These are phyloP conservation scores for Penicillium corylophilum DNA, from an alignment of 2,329 filamentous ascomycete species.

Conservation along the genomic window DNA sequence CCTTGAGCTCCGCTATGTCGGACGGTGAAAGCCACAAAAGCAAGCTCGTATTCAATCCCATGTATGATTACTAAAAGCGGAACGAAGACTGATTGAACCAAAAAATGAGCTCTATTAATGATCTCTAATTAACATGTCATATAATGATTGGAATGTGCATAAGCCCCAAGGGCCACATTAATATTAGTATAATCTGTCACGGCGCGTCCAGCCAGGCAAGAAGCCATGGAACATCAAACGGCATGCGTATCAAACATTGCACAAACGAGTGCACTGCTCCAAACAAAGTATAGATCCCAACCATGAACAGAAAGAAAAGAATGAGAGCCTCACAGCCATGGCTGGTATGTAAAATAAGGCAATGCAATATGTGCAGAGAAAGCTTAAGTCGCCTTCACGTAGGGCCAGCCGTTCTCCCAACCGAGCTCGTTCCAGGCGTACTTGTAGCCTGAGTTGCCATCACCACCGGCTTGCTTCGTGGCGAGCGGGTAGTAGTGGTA, in stretches of 20 bases:
- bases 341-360: conserved; percentile 11
- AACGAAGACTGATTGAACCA: not conserved
- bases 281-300: conserved; percentile 18
- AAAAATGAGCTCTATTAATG: not conserved
- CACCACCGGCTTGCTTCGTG: conserved; percentile 52
- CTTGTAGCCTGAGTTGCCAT: conserved; percentile 34
- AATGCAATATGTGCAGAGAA: conserved; percentile 1
- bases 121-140: not conserved
- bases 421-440: conserved; percentile 51
- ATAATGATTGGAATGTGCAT: conserved; percentile 10
- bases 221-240: not conserved
- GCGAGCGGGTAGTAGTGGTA: conserved; percentile 57
- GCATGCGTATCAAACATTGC: conserved; percentile 22
- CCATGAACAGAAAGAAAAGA: conserved; percentile 18
- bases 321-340: conserved; percentile 1
- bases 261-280: conserved; percentile 13
- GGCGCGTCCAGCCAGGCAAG: conserved; percentile 1
- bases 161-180: conserved; percentile 3
- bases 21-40: conserved; percentile 30
- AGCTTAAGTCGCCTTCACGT: conserved; percentile 20
- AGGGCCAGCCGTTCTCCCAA: conserved; percentile 48
- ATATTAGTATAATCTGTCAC: conserved; percentile 10
- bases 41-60: not conserved
- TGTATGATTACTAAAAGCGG: not conserved
- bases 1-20: conserved; percentile 50